These are phyloP conservation scores for Aspergillus sojae DNA, from an alignment of 2,329 filamentous ascomycete genomes.

Conservation along the genomic window DNA sequence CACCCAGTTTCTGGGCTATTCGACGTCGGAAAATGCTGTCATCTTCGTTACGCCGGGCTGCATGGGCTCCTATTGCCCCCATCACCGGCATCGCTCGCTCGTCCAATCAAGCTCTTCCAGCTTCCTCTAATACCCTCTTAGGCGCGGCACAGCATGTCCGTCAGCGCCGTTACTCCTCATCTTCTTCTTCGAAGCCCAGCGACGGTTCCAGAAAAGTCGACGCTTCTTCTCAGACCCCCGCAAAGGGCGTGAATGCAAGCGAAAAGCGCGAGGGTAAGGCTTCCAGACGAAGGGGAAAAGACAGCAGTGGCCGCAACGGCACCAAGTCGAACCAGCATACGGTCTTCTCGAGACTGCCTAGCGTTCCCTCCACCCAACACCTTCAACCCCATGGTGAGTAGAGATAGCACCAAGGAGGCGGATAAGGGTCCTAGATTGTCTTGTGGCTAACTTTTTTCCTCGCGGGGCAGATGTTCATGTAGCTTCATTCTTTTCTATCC, in stretches of 20 bases:
- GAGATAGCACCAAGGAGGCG: background rate
- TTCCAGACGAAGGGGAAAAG: slow-evolving; percentile 40
- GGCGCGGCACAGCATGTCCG: slow-evolving; percentile 40
- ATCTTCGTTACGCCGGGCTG: slow-evolving; percentile 49
- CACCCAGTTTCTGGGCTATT: slow-evolving; percentile 28
- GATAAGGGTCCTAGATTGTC: background rate
- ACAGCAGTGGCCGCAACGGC: slow-evolving; percentile 34
- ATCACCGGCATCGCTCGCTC: slow-evolving; percentile 38
- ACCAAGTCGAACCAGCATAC: slow-evolving; percentile 43
- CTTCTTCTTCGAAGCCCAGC: slow-evolving; percentile 51
- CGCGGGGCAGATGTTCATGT: slow-evolving; percentile 72
- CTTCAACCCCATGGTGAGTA: slow-evolving; percentile 50
- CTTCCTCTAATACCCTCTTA: slow-evolving; percentile 35
- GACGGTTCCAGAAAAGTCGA: slow-evolving; percentile 48
- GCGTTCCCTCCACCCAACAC: slow-evolving; percentile 53
- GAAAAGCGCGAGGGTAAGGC: slow-evolving; percentile 41
- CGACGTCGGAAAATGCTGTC: slow-evolving; percentile 43
- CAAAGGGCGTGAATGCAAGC: slow-evolving; percentile 41
- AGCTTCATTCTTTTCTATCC: slow-evolving; percentile 92
- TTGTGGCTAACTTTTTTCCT: slow-evolving; percentile 8
- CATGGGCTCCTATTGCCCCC: slow-evolving; percentile 39
- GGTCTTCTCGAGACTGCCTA: slow-evolving; percentile 48
- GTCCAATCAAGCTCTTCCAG: slow-evolving; percentile 33
- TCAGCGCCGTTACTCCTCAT: slow-evolving; percentile 51
- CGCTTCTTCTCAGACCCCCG: slow-evolving; percentile 40